Evolutionary conservation across 352 stramenopile species (phyloP), one percentile per base, ranked within the genome.

Genomic region (Phytophthora crassamura): DNA sequence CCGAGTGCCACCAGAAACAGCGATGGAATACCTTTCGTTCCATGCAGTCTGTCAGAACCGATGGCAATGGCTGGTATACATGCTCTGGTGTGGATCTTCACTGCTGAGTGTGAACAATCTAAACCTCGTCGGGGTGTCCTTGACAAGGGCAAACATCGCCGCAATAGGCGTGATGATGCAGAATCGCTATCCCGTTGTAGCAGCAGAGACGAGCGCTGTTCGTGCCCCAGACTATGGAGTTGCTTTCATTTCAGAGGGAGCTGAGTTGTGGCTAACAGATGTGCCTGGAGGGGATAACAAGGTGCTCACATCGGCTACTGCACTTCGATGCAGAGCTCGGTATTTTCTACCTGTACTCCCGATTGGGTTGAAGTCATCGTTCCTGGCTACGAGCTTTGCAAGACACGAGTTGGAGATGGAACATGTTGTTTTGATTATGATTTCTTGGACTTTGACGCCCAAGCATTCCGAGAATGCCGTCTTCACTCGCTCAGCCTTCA

Each of bases 311-410:
- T 28, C 39, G 8, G 15, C 2, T 28, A 16, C 20, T 22, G 14
- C 39, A 16, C 16, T 46, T 3, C 14, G 16, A 18, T 56, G 48
- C 22, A 32, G 48, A 43, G 48, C 48, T 7, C 34, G 25, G 18
- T 42, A 35, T 9, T 43, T 15, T 32, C 32, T 40, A 30, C 15
- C n/a, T 5, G n/a, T 16, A 11, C 32, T 2, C 6, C 16, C 20
- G 10, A 52, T 39, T 28, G 2, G 20, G 45, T 20, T 4, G 45
- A 52, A 39, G 15, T 25, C 10, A 14, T 52, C 30, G 45, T 52
- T 34, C 48, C 48, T 15, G 48, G 48, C 12, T 56, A 43, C 20
- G 48, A 34, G 5, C 5, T 25, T 45, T 45, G 48, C 33, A 35
- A 33, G 33, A 14, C 48, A 35, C 42, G 22, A 22, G 32, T 34